Percentiles rank a stretch among this genome's conserved stretches.
Conservation (phyloP, 179 eudicot species). For the Sideroxylon spinosum region DNA sequence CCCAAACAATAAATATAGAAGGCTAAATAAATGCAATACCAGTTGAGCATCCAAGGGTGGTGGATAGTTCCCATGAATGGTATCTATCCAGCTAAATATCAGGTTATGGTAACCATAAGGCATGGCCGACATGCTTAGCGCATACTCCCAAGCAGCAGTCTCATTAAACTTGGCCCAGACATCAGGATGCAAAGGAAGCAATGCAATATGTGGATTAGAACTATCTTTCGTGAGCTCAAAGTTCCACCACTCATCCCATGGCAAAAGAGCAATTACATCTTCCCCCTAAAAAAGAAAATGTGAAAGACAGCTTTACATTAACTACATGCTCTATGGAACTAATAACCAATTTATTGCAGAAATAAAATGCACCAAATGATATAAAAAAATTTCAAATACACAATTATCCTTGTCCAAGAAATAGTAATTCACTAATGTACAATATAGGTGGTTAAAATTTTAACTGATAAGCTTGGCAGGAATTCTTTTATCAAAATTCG, state of each 20-base stretch:
- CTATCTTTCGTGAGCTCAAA: constrained; percentile 78
- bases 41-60: constrained; percentile 91
- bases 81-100: constrained; percentile 99
- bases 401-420: background rate
- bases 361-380: background rate
- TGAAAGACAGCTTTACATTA: background rate
- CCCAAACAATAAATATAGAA: background rate
- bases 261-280: constrained; percentile 78
- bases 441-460: background rate
- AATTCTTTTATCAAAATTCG: background rate
- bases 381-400: background rate
- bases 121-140: constrained; percentile 74
- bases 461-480: background rate
- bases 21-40: constrained; percentile 40
- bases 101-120: constrained; percentile 94
- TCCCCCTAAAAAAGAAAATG: constrained; percentile 52
- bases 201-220: constrained; percentile 82
- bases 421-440: background rate
- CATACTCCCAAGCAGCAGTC: constrained; percentile 98
- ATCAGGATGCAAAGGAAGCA: constrained; percentile 91
- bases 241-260: constrained; percentile 99
- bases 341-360: background rate
- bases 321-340: background rate
- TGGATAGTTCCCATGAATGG: constrained; percentile 71
- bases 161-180: constrained; percentile 78